Evolutionary conservation across 2,329 filamentous ascomycete species (phyloP), one percentile per base, ranked within the genome.

Genomic region (Cordyceps fumosorosea): DNA sequence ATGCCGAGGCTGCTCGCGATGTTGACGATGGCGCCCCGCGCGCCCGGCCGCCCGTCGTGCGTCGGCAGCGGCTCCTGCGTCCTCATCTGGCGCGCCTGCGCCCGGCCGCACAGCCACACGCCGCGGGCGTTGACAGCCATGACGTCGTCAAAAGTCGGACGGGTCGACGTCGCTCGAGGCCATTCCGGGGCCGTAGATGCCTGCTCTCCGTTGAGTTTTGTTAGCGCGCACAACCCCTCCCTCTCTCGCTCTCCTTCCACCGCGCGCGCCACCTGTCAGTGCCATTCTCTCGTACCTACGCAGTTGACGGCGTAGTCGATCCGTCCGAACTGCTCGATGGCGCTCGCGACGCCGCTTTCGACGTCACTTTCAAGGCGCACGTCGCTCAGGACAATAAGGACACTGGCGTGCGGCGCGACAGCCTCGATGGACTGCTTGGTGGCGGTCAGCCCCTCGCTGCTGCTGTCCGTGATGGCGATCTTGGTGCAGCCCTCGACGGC

Each of bases 301-400:
- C 72, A 75, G 67, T 81, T 80, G 42, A 78, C 73, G 20, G 75
- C 75, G 67, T 81, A 81, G 67, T 81, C 78, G 18, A 81, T 72
- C 5, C 77, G 69, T 0, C 74, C 74, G 60, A 76, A 78, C 16
- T 68, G 65, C 1, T 66, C 63, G 4, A 77, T 70, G 3, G 71
- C 68, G 5, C 56, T 65, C 4, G 70, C 68, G 56, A 80, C 68
- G 11, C 75, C 69, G 3, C 58, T 58, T 5, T 72, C 63, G 10
- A 80, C 69, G 5, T 76, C 68, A 1, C 68, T 66, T 32, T 75
- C 73, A 16, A 71, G 65, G 4, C 73, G 66, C 32, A 77, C 71
- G 65, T 81, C 76, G 1, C 72, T 71, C 14, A 66, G 60, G 11
- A 70, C 66, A 26, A 60, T 62, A 24, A 72, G 67, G 8, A 70